Percentiles rank a stretch among this genome's conserved stretches.
phyloP scores from a whole-genome alignment of 108 stramenopile species.

The Cyclostephanos tholiformis region DNA sequence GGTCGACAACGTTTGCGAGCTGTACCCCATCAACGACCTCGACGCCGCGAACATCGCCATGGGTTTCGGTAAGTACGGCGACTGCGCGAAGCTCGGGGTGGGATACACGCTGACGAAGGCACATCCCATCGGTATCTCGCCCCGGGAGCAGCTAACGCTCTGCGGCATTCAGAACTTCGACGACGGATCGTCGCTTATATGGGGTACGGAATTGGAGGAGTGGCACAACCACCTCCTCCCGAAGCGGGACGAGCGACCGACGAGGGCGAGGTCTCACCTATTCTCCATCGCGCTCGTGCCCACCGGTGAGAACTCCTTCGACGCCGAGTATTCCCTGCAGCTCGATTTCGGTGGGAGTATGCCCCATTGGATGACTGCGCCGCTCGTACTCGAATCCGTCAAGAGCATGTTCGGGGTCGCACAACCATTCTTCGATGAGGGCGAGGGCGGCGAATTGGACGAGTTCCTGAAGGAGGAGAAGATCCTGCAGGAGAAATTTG shows the following conservation, averaged over 20 bases:
- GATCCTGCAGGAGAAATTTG: conserved; percentile 35
- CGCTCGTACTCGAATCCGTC: conserved; percentile 63
- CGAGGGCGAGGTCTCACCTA: conserved; percentile 65
- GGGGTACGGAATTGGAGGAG: conserved; percentile 74
- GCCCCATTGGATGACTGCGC: conserved; percentile 70
- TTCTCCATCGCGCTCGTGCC: conserved; percentile 66
- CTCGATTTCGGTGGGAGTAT: conserved; percentile 75
- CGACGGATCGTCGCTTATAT: conserved; percentile 68
- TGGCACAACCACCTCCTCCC: conserved; percentile 76
- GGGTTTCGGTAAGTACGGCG: conserved; percentile 67
- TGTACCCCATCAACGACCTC: conserved; percentile 66
- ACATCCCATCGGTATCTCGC: conserved; percentile 56
- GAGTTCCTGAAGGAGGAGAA: conserved; percentile 37
- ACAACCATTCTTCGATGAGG: conserved; percentile 30
- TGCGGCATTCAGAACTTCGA: conserved; percentile 71
- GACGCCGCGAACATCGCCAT: conserved; percentile 72
- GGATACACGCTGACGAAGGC: conserved; percentile 64
- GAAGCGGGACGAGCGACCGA: conserved; percentile 45
- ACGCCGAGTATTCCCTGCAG: conserved; percentile 78
- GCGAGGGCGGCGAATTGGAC: conserved; percentile 22
- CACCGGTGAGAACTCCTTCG: conserved; percentile 62
- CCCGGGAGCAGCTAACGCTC: conserved; percentile 72
- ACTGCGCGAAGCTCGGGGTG: conserved; percentile 63
- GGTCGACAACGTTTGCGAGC: conserved; percentile 62
- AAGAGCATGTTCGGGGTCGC: conserved; percentile 69